Base-by-base conservation (phyloP, 257 asterid species). In the Gardenia jasminoides region DNA sequence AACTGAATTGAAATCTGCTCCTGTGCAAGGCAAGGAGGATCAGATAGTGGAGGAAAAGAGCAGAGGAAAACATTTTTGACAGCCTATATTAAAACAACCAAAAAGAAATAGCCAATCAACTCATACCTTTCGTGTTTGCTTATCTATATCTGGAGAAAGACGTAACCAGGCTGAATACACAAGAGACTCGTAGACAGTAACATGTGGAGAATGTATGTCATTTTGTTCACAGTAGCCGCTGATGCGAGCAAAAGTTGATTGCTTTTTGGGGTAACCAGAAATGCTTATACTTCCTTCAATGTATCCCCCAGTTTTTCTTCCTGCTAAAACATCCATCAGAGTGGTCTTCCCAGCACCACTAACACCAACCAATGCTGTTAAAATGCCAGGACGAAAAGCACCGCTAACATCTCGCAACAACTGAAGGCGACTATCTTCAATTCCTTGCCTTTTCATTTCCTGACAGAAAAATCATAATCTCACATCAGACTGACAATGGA, bases 341-440 rank as follows among this genome's bases (percentile, higher is more conserved):
- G 97, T 93, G 16, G 98, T 93, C 88, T 93, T 93, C 39, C 98
- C 98, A 24, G 98, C 98, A 46, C 98, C 97, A 85, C 98, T 93
- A 7, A 93, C 93, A 47, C 98, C 98, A 46, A 93, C 94, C 82
- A 93, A 83, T 41, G 98, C 97, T 2, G 98, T 92, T 36, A 93
- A 84, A 74, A 93, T 92, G 20, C 98, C 98, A 0, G 98, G 98
- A 86, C 94, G 83, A 80, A 93, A 93, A 78, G 97, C 94, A 58
- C 98, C 97, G 76, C 96, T 92, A 17, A 92, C 96, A 50, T 92
- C 92, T 81, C 88, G 87, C 85, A 92, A 80, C 79, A 93, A 73
- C 47, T 92, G 98, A 54, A 93, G 98, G 72, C 93, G 96, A 54
- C 87, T 78, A 79, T 92, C 97, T 5, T 87, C 90, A 50, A 90